Base-by-base conservation (phyloP, 768 basidiomycete species). In the Pisolithus microcarpus region DNA sequence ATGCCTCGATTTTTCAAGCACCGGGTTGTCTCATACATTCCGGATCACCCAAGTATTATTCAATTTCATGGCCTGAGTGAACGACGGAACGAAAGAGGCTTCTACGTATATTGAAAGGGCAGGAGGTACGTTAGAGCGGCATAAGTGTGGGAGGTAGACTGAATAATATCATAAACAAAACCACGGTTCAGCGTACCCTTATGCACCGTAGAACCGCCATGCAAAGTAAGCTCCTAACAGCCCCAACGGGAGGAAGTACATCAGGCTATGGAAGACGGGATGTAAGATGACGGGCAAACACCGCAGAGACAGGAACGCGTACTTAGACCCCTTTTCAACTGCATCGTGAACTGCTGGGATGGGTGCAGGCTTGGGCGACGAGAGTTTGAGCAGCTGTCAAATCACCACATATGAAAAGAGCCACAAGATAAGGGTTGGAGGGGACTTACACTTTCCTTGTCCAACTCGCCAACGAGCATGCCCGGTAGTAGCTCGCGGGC, bases 171-270 rank as follows among this genome's bases (percentile, higher is more conserved):
- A 44, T 44, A 18, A 44, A 26, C 23, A 26, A 30, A 28, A 16
- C 43, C 21, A 9, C 11, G 11, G 40, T 34, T 34, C 34, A 15
- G 13, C 13, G 34, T 13, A 18, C 37, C 24, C 49, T 68, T 54
- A 66, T 55, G 54, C 66, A 45, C 77, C 75, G 68, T 91, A 91
- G 70, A 76, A 84, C 55, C 90, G 80, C 82, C 83, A 95, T 44
- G 82, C 92, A 59, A 95, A 87, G 81, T 91, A 94, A 45, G 78
- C 92, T 55, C 79, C 88, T 43, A 95, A 71, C 24, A 90, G 69
- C 42, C 73, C 80, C 38, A 94, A 76, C 48, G 93, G 93, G 21
- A 91, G 62, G 62, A 93, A 81, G 78, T 91, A 95, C 77, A 87
- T 83, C 67, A 85, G 51, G 68, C 85, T 88, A 60, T 39, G 42